Conservation (phyloP, 768 basidiomycete species). For the Mycena amicta region DNA sequence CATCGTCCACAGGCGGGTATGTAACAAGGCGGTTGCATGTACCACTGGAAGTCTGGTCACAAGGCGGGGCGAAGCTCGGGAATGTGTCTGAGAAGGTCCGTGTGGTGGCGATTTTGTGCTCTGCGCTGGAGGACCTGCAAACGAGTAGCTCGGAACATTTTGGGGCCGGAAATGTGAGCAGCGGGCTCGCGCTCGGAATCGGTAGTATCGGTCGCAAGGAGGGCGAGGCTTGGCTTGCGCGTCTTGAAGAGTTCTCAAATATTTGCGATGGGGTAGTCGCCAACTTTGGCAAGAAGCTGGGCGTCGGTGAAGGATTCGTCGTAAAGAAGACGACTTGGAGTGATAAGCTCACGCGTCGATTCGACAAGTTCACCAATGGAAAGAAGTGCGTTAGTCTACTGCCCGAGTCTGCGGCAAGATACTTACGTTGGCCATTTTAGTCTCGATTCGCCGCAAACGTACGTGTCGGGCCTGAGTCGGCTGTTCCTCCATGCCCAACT, state of each 20-base stretch:
- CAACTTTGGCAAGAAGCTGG: slow-evolving; percentile 85
- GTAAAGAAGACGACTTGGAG: slow-evolving; percentile 83
- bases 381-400: slow-evolving; percentile 87
- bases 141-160: slow-evolving; percentile 71
- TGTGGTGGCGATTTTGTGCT: slow-evolving; percentile 76
- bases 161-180: slow-evolving; percentile 78
- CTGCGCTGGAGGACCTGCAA: slow-evolving; percentile 80
- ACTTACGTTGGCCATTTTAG: slow-evolving; percentile 42
- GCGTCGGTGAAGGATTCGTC: slow-evolving; percentile 85
- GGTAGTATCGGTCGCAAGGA: slow-evolving; percentile 77
- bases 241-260: slow-evolving; percentile 78
- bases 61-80: slow-evolving; percentile 82
- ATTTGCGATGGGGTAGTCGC: slow-evolving; percentile 80
- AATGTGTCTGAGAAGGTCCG: slow-evolving; percentile 86
- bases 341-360: slow-evolving; percentile 69
- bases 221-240: slow-evolving; percentile 75
- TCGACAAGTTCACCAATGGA: slow-evolving; percentile 85
- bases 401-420: too few relatives aligned
- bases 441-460: slow-evolving; percentile 85
- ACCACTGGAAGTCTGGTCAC: slow-evolving; percentile 89
- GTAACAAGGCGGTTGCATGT: slow-evolving; percentile 85
- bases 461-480: slow-evolving; percentile 74
- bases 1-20: slow-evolving; percentile 80
- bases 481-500: slow-evolving; percentile 77
- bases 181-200: slow-evolving; percentile 72